Evolutionary conservation across 495 filamentous ascomycete species (phyloP), one percentile per base, ranked within the genome.

Genomic region (Sporormia fimetaria): DNA sequence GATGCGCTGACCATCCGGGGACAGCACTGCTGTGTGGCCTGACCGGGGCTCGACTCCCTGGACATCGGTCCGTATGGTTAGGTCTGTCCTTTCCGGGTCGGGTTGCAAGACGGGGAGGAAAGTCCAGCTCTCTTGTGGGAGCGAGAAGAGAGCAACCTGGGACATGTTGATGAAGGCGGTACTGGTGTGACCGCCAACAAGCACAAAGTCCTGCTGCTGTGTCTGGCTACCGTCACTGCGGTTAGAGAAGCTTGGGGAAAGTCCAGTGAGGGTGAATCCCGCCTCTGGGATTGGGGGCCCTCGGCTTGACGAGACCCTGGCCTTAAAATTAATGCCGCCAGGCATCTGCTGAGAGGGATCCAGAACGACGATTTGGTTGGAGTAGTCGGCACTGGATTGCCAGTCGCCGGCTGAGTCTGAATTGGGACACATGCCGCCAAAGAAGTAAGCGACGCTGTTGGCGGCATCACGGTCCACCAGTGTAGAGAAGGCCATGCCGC

Each of bases 111-210:
- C 73, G 1, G 67, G 66, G 4, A 87, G 62, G 57, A 90, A 94
- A 26, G 68, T 75, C 88, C 88, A 96, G 40, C 71, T 81, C 48
- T 83, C 76, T 49, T 92, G 78, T 3, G 88, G 88, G 12, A 93
- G 65, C 18, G 74, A 84, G 65, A 87, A 94, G 1, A 96, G 63
- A 0, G 88, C 88, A 6, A 88, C 72, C 43, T 85, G 81, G 22
- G 81, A 86, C 81, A 92, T 94, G 57, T 94, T 93, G 56, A 94
- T 75, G 50, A 94, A 95, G 0, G 85, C 88, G 10, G 65, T 52
- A 47, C 74, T 66, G 0, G 87, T 94, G 56, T 95, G 84, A 0
- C 88, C 88, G 9, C 87, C 88, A 27, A 95, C 64, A 10, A 96
- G 62, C 5, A 95, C 75, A 37, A 81, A 87, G 37, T 76, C 76